Conservation (phyloP, 2,329 filamentous ascomycete species). For the Dactylellina drechsleri region DNA sequence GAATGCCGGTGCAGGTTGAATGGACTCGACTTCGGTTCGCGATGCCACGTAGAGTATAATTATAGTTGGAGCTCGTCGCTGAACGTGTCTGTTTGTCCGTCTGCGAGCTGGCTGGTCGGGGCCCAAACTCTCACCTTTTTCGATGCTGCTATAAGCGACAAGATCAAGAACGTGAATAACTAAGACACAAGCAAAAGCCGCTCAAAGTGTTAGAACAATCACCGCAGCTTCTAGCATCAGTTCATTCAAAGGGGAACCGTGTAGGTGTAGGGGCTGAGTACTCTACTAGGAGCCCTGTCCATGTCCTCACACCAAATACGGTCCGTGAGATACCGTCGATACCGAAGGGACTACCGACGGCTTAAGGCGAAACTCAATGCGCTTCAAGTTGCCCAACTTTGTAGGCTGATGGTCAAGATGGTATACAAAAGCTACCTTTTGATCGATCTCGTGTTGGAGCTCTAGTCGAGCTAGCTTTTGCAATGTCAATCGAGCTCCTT, state of each 20-base stretch:
- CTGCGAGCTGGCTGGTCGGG: background rate
- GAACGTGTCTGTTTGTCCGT: background rate
- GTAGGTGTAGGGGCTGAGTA: background rate
- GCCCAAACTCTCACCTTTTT: background rate
- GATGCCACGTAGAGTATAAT: constrained; percentile 3
- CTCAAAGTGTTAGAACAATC: too few species aligned
- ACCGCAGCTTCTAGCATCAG: too few species aligned
- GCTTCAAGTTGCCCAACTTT: constrained; percentile 34
- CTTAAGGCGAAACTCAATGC: constrained; percentile 4
- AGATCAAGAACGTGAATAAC: too few species aligned
- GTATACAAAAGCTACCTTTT: background rate
- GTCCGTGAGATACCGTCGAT: background rate
- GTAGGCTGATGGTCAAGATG: background rate
- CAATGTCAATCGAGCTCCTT: constrained; percentile 37
- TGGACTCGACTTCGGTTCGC: background rate
- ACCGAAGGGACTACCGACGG: background rate
- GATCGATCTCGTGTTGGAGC: constrained; percentile 21
- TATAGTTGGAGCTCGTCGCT: background rate
- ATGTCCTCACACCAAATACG: too few species aligned
- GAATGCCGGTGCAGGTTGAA: background rate
- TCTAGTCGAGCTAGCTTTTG: constrained; percentile 19
- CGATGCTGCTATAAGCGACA: background rate
- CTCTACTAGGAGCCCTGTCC: background rate
- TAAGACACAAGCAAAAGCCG: too few species aligned
- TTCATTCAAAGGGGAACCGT: background rate